Evolutionary conservation across 164 flowering plant species (phyloP), one percentile per base, ranked within the genome.

Genomic region (Protea cynaroides): DNA sequence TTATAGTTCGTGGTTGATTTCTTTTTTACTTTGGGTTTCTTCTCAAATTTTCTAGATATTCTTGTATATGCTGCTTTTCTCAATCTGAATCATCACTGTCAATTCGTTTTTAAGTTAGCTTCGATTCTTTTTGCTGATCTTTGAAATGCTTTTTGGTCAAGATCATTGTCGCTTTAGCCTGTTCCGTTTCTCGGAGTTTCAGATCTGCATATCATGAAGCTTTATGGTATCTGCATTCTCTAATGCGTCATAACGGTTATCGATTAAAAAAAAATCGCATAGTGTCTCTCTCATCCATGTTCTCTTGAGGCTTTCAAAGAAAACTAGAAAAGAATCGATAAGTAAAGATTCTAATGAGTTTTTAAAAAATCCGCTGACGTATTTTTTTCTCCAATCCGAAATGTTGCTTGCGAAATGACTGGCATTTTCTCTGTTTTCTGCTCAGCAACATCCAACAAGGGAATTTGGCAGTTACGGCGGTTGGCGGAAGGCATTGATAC

Each of bases 401-500:
- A 37, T 37, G 40, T 9, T 37, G 40, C 9, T 9, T 4, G 40
- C 7, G 4, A 4, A n/a, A n/a, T n/a, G n/a, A n/a, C 40, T 37
- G 40, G 9, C n/a, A 9, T 37, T 5, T 23, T 4, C 4, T 14
- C 55, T 52, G 37, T 29, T 62, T 15, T 24, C 38, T 22, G 9
- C 25, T 40, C 17, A 1, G 21, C 56, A 9, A 12, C 34, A 43
- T 15, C 13, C 25, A 21, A 22, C 19, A 44, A 47, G 14, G 65
- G 63, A 86, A n/a, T n/a, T n/a, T n/a, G n/a, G n/a, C n/a, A n/a
- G n/a, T n/a, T n/a, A n/a, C n/a, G n/a, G n/a, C 78, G 89, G 59
- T 88, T 84, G 67, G 79, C 80, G 0, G 86, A 82, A 6, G 88
- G 84, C 11, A 69, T 59, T 57, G 87, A 79, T 57, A 76, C 78